These are phyloP conservation scores for Sonneratia caseolaris DNA, from an alignment of 345 rosid genomes.

Conservation along the genomic window DNA sequence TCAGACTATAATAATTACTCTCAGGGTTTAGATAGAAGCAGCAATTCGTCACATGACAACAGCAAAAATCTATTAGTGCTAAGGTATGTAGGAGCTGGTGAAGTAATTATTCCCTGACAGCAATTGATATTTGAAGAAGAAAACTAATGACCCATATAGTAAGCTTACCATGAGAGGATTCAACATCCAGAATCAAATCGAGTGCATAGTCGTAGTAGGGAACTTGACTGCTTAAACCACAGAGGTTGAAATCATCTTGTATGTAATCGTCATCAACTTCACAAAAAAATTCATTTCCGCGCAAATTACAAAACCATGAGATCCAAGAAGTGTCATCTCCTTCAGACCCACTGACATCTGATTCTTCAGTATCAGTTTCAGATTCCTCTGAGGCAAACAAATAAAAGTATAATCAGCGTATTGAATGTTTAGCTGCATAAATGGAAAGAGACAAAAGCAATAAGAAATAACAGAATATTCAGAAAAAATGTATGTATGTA, in stretches of 20 bases:
- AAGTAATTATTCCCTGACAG: background rate
- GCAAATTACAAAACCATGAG: conserved; percentile 89
- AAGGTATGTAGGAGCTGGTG: background rate
- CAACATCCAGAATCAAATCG: conserved; percentile 92
- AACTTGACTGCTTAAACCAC: conserved; percentile 93
- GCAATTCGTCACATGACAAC: background rate
- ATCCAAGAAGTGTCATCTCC: conserved; percentile 97
- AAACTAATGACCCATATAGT: background rate
- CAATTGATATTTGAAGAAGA: background rate
- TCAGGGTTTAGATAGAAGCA: background rate
- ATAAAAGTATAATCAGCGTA: background rate
- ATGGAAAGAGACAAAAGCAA: background rate
- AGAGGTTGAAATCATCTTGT: conserved; percentile 94
- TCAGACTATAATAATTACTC: background rate
- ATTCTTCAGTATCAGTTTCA: conserved; percentile 88
- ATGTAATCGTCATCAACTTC: conserved; percentile 99
- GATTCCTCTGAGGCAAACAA: conserved; percentile 49
- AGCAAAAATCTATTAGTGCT: background rate
- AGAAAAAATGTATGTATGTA: background rate
- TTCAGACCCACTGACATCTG: conserved; percentile 97
- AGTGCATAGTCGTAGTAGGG: conserved; percentile 96
- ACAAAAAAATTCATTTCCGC: conserved; percentile 96
- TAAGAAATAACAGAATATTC: background rate
- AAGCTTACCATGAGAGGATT: conserved; percentile 77
- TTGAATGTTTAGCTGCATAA: background rate